Base-by-base conservation (phyloP, 768 basidiomycete genomes). In the Pisolithus tinctorius region DNA sequence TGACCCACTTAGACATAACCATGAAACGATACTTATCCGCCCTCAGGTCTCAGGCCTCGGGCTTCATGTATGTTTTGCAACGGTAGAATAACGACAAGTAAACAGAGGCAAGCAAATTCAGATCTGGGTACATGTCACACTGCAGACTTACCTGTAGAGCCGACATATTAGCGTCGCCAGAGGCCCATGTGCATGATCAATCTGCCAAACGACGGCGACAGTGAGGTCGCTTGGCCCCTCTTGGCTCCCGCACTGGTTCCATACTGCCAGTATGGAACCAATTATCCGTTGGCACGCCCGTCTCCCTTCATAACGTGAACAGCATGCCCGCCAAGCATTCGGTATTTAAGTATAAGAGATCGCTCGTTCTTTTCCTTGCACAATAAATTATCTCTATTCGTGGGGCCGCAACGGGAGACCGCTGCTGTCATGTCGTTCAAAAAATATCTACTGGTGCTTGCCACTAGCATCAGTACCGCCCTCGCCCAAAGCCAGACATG, bases 401-500 rank as follows among this genome's bases (percentile, higher is more conserved):
- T 29, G 3, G 13, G 20, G 25, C 23, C 34, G 2, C 11, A 17
- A 30, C n/a, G n/a, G n/a, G 26, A 39, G 17, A n/a, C 20, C 0
- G 26, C 27, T 17, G 46, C 37, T 11, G 26, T 47, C 6, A 65
- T 68, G 64, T 63, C 47, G 57, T 37, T 45, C 26, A 45, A 42
- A 13, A 31, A 27, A 44, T 41, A 46, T 17, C 10, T 56, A 7
- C 52, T 42, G 43, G 47, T 54, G 8, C 48, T 68, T 16, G 60
- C 52, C 34, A 48, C 48, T n/a, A 45, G 45, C 11, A 49, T 63
- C 43, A 30, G 4, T n/a, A 26, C 54, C 14, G 54, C 47, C 7
- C 43, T 55, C 6, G 64, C 62, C 20, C 64, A 64, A 40, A 55
- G 41, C 30, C 31, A 41, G 29, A 63, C 64, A 57, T 68, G 66